These are phyloP conservation scores for Linaria vulgaris DNA, from an alignment of 257 asterid species.

Conservation along the genomic window DNA sequence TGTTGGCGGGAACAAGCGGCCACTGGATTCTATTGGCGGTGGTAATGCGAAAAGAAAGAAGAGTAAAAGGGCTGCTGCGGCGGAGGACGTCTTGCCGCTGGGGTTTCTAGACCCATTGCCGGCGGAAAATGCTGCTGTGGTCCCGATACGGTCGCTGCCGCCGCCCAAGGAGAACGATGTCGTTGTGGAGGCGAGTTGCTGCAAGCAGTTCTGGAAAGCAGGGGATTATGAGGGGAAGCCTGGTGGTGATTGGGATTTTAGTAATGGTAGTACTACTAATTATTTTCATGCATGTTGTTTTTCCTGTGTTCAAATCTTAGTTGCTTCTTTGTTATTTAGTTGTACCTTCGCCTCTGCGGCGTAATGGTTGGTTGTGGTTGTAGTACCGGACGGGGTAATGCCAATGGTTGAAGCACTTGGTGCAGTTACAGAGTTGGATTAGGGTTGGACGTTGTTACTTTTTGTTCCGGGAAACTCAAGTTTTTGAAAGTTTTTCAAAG, in stretches of 20 bases:
- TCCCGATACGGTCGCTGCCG: slow-evolving; percentile 28
- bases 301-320: slow-evolving; percentile 7
- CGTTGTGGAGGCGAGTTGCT: slow-evolving; percentile 20
- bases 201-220: slow-evolving; percentile 94
- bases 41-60: slow-evolving; percentile 37
- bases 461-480: too few species aligned
- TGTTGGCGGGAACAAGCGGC: slow-evolving; percentile 3
- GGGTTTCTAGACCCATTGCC: slow-evolving; percentile 78
- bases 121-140: not conserved
- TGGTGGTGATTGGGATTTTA: slow-evolving; percentile 41
- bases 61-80: slow-evolving; percentile 43
- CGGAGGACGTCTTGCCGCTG: slow-evolving; percentile 50
- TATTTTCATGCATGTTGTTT: slow-evolving; percentile 15
- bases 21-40: slow-evolving; percentile 7
- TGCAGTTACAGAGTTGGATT: too few species aligned
- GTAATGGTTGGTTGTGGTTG: not conserved
- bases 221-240: slow-evolving; percentile 72
- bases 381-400: too few species aligned
- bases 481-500: too few species aligned
- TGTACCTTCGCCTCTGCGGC: not conserved
- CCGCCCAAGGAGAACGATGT: slow-evolving; percentile 14
- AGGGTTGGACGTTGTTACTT: too few species aligned
- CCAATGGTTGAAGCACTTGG: too few species aligned
- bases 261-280: slow-evolving; percentile 36
- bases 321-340: slow-evolving; percentile 6